Conservation (phyloP, 768 basidiomycete genomes). For the Boletus tylopilopsis region DNA sequence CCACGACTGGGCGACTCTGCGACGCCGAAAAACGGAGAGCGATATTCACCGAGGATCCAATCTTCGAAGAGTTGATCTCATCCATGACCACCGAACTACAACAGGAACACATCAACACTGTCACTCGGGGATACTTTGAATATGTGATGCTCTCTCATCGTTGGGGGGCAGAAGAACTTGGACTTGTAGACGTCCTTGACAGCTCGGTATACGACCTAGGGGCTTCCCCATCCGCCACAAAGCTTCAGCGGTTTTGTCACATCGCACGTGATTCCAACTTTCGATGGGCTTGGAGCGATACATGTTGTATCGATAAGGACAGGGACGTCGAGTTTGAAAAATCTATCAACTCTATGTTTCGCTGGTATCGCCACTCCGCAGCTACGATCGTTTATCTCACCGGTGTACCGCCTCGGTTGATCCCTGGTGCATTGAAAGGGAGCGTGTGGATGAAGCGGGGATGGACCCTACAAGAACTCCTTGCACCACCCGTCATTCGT, state of each 20-base stretch:
- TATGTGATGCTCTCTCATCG: conserved; percentile 25
- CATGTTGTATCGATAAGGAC: conserved; percentile 23
- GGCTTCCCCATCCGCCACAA: conserved; percentile 3
- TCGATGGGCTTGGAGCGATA: conserved; percentile 25
- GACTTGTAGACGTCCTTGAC: conserved; percentile 7
- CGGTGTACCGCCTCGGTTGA: conserved; percentile 7
- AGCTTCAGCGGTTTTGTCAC: conserved; percentile 17
- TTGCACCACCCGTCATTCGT: conserved; percentile 18
- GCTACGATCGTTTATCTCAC: conserved; percentile 20
- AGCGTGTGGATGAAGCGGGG: conserved; percentile 21
- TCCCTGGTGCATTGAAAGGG: conserved; percentile 6
- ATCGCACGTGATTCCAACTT: conserved; percentile 6
- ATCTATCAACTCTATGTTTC: conserved; percentile 22
- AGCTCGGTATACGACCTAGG: conserved; percentile 11
- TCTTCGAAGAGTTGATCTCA: conserved; percentile 15
- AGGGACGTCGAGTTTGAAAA: conserved; percentile 14
- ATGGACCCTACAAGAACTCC: conserved; percentile 24
- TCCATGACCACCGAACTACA: conserved; percentile 9
- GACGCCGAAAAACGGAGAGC: conserved; percentile 9
- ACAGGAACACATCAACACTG: conserved; percentile 1
- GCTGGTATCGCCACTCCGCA: conserved; percentile 15
- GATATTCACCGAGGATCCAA: conserved; percentile 10
- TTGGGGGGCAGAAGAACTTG: conserved; percentile 15
- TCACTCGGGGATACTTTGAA: conserved; percentile 6
- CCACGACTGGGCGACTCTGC: conserved; percentile 15